Base-by-base conservation (phyloP, 2,329 filamentous ascomycete genomes). In the Fusarium nygamai region DNA sequence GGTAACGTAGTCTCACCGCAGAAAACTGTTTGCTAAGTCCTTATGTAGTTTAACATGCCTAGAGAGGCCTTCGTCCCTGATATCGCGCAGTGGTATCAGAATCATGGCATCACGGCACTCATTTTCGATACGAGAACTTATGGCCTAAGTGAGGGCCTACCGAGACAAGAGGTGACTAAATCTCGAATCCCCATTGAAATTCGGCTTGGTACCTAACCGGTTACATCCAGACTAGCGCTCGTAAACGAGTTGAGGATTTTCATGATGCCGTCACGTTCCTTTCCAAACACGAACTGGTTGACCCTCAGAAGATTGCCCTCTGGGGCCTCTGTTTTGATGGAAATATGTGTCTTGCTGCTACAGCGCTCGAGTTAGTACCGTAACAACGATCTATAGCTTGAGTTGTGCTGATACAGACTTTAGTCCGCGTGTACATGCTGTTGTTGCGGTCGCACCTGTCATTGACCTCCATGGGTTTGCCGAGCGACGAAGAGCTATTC, bases 331-430 rank as follows among this genome's bases (percentile, higher is more conserved):
- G 50, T 16, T 53, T 53, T 7, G 50, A 53, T 36, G 50, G 50
- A 8, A 53, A 53, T 11, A 53, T 53, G 50, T 36, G 33, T 27
- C 50, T 53, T 17, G 50, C 33, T 38, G 50, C 50, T 16, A 53
- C 50, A 16, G 50, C 50, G 8, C 50, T 53, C 4, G 50, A 53
- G 50, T 53, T 4, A 38, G 50, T 53, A 27, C 8, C 8, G 3
- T 11, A 0, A 34, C 2, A 0, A 11, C 1, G 8, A 38, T 20
- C n/a, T 38, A 36, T 3, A 8, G 1, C 8, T 53, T 27, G 11
- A 38, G 1, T 0, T 14, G 8, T 22, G n/a, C 50, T 53, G 0
- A 53, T 8, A 5, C 27, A 16, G 13, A 22, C 50, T 8, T 16
- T 1, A 53, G 50, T 36, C 50, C 50, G 1, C 50, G 50, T 20